Percentiles rank a stretch among this genome's conserved stretches.
These are phyloP conservation scores for Strobilomyces confusus DNA, from an alignment of 768 basidiomycete species.

Conservation along the genomic window DNA sequence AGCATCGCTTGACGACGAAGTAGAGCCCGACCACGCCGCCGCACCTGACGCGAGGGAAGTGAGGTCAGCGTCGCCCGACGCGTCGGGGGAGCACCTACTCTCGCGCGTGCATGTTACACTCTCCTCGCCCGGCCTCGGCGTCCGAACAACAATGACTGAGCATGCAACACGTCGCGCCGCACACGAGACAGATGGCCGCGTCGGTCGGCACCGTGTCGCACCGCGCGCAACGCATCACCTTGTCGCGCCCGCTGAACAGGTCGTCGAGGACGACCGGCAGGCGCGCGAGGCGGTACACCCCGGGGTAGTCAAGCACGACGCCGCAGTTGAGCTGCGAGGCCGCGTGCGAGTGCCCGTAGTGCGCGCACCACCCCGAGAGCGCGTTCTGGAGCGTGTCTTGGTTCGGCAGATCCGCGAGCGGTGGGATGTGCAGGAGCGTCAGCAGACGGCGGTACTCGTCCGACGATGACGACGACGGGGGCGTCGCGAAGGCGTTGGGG, in stretches of 20 bases:
- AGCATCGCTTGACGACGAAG: slow-evolving; percentile 89
- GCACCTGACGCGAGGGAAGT: slow-evolving; percentile 50
- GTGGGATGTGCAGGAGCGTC: slow-evolving; percentile 70
- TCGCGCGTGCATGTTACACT: slow-evolving; percentile 94
- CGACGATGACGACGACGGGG: slow-evolving; percentile 32
- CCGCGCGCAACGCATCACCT: slow-evolving; percentile 65
- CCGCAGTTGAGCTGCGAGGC: slow-evolving; percentile 77
- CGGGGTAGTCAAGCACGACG: slow-evolving; percentile 77
- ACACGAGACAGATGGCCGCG: slow-evolving; percentile 89
- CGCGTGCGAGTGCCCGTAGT: slow-evolving; percentile 79
- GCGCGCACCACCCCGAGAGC: slow-evolving; percentile 87
- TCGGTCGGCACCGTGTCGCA: slow-evolving; percentile 80
- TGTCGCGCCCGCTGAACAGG: slow-evolving; percentile 72
- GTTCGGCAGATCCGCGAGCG: slow-evolving; percentile 71
- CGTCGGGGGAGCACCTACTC: slow-evolving; percentile 46
- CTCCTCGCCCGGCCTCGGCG: slow-evolving; percentile 59
- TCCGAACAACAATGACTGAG: slow-evolving; percentile 91
- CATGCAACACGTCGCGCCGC: slow-evolving; percentile 84
- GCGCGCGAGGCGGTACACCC: slow-evolving; percentile 74
- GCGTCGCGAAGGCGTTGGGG: slow-evolving; percentile 54
- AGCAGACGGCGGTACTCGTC: slow-evolving; percentile 81
- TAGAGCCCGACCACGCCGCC: slow-evolving; percentile 86
- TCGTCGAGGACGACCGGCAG: slow-evolving; percentile 82
- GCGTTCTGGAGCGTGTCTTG: slow-evolving; percentile 87
- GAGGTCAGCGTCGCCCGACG: no score